phyloP scores from a whole-genome alignment of 495 filamentous ascomycete species.

The Talaromyces liani region DNA sequence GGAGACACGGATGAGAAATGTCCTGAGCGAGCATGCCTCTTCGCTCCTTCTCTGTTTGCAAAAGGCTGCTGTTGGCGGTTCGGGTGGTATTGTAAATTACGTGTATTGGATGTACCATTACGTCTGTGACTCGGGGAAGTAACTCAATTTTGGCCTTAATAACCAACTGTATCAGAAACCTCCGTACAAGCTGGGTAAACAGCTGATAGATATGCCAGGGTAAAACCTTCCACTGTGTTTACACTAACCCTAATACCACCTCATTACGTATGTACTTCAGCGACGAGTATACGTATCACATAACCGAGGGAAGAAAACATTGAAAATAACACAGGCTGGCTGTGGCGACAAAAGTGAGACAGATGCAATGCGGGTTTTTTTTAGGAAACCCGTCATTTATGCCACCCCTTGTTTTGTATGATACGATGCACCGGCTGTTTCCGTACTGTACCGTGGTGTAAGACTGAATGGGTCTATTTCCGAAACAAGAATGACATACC shows the following conservation, averaged over 20 bases:
- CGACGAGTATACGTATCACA: neutral
- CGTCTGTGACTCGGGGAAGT: neutral
- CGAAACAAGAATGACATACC: neutral
- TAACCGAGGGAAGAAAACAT: neutral
- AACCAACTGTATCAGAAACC: neutral
- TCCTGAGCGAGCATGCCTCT: constrained; percentile 1
- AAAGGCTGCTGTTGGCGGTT: neutral
- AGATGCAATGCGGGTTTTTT: neutral
- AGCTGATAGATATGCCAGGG: neutral
- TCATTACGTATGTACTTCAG: neutral
- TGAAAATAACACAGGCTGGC: neutral
- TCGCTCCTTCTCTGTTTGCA: constrained; percentile 1
- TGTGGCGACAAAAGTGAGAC: neutral
- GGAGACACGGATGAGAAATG: neutral
- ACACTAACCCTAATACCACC: neutral
- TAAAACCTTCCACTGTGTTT: neutral
- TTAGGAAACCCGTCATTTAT: neutral
- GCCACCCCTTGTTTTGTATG: neutral
- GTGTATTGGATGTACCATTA: neutral
- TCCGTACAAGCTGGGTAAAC: no score
- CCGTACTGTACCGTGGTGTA: neutral
- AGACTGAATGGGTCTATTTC: neutral
- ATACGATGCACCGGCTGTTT: neutral
- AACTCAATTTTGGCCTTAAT: neutral
- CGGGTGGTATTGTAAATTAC: neutral